A percentile compares a stretch with the other conserved stretches of the same genome.
Conservation (phyloP, 2,329 filamentous ascomycete genomes). For the Phialophora verrucosa region DNA sequence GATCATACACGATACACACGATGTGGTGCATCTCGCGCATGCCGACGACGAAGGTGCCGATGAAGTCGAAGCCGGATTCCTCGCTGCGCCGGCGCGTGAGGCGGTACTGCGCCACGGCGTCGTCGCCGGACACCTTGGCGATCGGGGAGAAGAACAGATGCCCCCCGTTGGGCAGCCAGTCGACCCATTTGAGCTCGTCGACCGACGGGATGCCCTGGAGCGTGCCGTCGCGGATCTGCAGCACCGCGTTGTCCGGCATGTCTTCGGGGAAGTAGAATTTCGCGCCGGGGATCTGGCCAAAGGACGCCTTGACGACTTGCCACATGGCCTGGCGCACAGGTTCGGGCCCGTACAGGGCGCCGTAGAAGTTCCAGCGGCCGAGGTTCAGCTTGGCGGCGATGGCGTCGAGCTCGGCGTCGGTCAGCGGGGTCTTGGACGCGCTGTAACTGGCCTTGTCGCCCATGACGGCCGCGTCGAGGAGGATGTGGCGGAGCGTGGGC, state of each 20-base stretch:
- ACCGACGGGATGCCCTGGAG: slow-evolving; percentile 40
- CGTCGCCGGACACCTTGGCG: slow-evolving; percentile 54
- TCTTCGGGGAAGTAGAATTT: slow-evolving; percentile 53
- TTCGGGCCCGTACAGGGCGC: slow-evolving; percentile 51
- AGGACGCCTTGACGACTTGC: slow-evolving; percentile 52
- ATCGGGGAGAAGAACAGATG: slow-evolving; percentile 62
- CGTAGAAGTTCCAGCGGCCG: slow-evolving; percentile 60
- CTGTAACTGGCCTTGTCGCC: slow-evolving; percentile 35
- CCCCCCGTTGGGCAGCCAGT: slow-evolving; percentile 60
- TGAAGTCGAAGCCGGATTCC: slow-evolving; percentile 58
- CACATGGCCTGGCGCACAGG: slow-evolving; percentile 44
- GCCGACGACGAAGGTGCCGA: slow-evolving; percentile 58
- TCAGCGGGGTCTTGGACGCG: slow-evolving; percentile 44
- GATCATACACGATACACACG: slow-evolving; percentile 60
- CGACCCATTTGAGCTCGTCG: slow-evolving; percentile 52
- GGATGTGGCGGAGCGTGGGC: slow-evolving; percentile 53
- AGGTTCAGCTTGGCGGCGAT: slow-evolving; percentile 51
- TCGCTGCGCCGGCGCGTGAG: slow-evolving; percentile 49
- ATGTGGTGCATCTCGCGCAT: slow-evolving; percentile 64
- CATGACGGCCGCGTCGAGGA: slow-evolving; percentile 54
- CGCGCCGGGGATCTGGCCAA: slow-evolving; percentile 50
- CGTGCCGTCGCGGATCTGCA: slow-evolving; percentile 42
- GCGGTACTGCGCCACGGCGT: slow-evolving; percentile 54
- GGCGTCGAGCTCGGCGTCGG: slow-evolving; percentile 49
- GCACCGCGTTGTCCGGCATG: slow-evolving; percentile 43